Evolutionary conservation across 768 basidiomycete species (phyloP), one percentile per base, ranked within the genome.

Genomic region (Tulasnella sp.): DNA sequence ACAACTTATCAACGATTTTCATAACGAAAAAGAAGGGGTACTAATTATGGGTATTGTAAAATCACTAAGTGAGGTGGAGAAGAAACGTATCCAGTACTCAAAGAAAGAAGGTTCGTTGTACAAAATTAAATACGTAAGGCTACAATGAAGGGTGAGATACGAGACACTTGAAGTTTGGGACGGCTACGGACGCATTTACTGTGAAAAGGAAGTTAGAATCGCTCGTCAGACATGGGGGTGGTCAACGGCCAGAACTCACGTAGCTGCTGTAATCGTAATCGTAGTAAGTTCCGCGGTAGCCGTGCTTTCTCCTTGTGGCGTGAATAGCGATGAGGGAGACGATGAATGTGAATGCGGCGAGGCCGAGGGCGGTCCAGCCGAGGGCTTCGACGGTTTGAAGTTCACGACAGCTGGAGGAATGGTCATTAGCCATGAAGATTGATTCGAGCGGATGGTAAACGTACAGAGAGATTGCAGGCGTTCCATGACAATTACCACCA

Each of bases 401-500:
- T 54, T 76, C 68, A 29, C 76, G 76, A 31, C 76, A 76, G 12
- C 76, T 76, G n/a, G 4, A 19, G 12, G 76, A 19, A 40, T 25
- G 37, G 80, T 81, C 14, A 34, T 69, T 15, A 40, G 34, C 34
- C 34, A 11, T 31, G 15, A 19, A 45, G 42, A 19, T 25, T 9
- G 25, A 25, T 5, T 9, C 34, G 36, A 37, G 22, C 7, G 34
- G 25, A 38, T 8, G 29, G 29, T 22, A 15, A 39, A 80, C 85
- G 36, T 76, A 88, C 87, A 88, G 83, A 22, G 90, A 89, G 78
- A 90, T 85, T 31, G 84, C 83, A 6, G 87, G 85, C 67, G 82
- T 82, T 77, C 86, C 86, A 37, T 87, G 84, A 79, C 92, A 93
- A 80, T 86, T 83, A 6, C 87, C 88, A 15, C 90, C 91, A 12